Evolutionary conservation across 352 stramenopile species (phyloP).

Genomic region (Phytophthora citrophthora): DNA sequence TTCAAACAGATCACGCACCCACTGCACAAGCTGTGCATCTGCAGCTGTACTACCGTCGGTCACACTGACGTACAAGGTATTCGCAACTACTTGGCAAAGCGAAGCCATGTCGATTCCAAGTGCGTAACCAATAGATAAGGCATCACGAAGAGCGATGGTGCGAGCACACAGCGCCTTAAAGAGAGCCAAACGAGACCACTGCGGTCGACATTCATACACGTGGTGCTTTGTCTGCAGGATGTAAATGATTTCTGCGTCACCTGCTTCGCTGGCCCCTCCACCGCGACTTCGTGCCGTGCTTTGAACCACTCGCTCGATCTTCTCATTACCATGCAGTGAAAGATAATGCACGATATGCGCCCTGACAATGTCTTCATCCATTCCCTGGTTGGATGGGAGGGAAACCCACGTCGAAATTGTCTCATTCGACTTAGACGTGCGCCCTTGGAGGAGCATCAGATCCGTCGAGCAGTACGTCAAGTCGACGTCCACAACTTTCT

Average conservation of each 20-base stretch:
- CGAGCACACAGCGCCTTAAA: slow-evolving; percentile 74
- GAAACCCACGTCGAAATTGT: slow-evolving; percentile 83
- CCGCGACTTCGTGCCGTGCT: slow-evolving; percentile 45
- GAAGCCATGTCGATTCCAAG: slow-evolving; percentile 90
- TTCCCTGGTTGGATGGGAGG: slow-evolving; percentile 67
- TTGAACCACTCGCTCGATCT: slow-evolving; percentile 74
- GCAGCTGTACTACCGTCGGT: slow-evolving; percentile 27
- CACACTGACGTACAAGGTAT: slow-evolving; percentile 69
- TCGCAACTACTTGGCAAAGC: slow-evolving; percentile 82
- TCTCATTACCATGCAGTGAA: slow-evolving; percentile 75
- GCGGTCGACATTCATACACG: slow-evolving; percentile 86
- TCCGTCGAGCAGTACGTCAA: slow-evolving; percentile 85
- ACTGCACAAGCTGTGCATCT: slow-evolving; percentile 48
- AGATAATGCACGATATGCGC: slow-evolving; percentile 86
- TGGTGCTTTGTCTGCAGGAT: slow-evolving; percentile 82
- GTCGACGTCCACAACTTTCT: slow-evolving; percentile 57
- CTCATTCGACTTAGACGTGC: slow-evolving; percentile 32
- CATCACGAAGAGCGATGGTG: slow-evolving; percentile 65
- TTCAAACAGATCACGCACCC: slow-evolving; percentile 80
- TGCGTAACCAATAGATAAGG: slow-evolving; percentile 85
- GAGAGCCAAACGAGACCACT: slow-evolving; percentile 84
- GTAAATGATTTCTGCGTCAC: slow-evolving; percentile 76
- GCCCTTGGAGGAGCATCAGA: slow-evolving; percentile 82
- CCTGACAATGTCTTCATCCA: slow-evolving; percentile 55
- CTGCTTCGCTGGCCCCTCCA: slow-evolving; percentile 18